Base-by-base conservation (phyloP, 2,329 filamentous ascomycete species). In the Penicillium sp. region DNA sequence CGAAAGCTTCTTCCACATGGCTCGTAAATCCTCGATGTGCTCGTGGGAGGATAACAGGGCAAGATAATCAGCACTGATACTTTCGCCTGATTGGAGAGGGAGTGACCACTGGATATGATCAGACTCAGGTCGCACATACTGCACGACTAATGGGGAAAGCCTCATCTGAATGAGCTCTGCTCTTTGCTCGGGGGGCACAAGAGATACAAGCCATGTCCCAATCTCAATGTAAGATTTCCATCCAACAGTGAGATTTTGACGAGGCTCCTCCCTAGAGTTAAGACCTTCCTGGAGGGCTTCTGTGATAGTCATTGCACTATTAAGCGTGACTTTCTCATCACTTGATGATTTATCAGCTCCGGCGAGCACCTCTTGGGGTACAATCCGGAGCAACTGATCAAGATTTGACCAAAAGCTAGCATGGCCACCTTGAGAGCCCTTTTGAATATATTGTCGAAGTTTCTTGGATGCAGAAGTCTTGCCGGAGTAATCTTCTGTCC, bases 401-500 rank as follows among this genome's bases (percentile, higher is more conserved):
- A 95, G 69, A 15, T 81, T 82, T 24, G 79, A 72, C 94, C 94
- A 99, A 66, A 86, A 96, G 9, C 79, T 81, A 3, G 79, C 74
- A 0, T 84, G 77, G 3, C 88, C 87, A n/a, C 85, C 83, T 65
- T 96, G 89, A 0, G 93, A 95, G 2, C 94, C 93, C 63, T 86
- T 89, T 56, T 88, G 85, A 6, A 97, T 76, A 61, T 95, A 94
- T 8, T 84, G 77, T 45, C 83, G 81, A 4, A 99, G 71, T 21
- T 86, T 74, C 54, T 77, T 82, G 54, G 73, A 79, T 53, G 70
- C 81, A 7, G 79, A 67, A 28, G 80, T 81, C 66, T 85, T 86
- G 43, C 78, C 80, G 26, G 72, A 77, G 67, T 85, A 85, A 49
- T 83, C 76, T 5, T 78, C 77, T 1, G 85, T 86, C 94, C 94